Conservation (phyloP, 2,329 filamentous ascomycete genomes). For the Nothopassalora personata region DNA sequence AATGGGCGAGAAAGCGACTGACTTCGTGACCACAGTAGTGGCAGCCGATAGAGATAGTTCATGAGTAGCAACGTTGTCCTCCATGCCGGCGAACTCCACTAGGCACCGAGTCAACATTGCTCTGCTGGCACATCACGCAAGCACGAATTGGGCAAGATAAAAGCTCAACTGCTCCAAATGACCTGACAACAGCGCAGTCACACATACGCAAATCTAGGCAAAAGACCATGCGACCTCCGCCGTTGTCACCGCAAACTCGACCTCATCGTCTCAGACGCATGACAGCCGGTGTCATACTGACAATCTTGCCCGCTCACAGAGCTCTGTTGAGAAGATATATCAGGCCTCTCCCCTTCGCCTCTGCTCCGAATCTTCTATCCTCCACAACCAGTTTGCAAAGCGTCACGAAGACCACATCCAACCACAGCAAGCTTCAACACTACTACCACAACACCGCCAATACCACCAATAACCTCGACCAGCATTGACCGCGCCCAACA, state of each 20-base stretch:
- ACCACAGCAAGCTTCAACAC: background rate
- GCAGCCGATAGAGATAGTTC: background rate
- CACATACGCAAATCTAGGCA: background rate
- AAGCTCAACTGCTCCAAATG: background rate
- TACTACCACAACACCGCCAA: background rate
- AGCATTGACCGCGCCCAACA: background rate
- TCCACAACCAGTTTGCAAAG: background rate
- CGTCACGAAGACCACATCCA: background rate
- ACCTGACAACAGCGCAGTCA: background rate
- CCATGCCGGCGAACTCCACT: background rate
- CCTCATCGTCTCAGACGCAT: background rate
- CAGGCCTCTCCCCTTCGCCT: background rate
- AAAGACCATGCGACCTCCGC: background rate
- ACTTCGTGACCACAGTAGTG: background rate
- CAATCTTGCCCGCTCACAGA: conserved; percentile 1
- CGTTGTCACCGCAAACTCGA: background rate
- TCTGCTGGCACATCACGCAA: background rate
- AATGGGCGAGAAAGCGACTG: background rate
- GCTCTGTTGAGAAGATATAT: background rate
- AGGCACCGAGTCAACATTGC: background rate
- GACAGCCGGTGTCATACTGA: background rate
- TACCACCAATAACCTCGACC: background rate
- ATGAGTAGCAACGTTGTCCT: background rate
- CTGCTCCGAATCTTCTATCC: background rate
- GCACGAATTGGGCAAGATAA: background rate